Percentiles rank a stretch among this genome's conserved stretches.
These are phyloP conservation scores for Ciborinia camelliae DNA, from an alignment of 2,329 filamentous ascomycete species.

Conservation along the genomic window DNA sequence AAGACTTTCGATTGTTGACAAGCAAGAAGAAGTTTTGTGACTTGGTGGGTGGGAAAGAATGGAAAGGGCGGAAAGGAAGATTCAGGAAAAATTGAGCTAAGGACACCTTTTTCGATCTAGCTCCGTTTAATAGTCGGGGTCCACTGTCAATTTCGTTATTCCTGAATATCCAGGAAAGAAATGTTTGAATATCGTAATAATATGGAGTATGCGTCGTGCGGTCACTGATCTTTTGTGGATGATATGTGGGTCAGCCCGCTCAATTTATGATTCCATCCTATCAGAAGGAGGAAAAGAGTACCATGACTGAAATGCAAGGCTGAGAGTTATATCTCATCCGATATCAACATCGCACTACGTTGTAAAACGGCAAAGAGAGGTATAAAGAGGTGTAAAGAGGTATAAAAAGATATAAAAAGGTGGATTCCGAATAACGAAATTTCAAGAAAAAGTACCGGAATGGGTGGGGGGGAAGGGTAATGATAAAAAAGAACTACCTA, in stretches of 20 bases:
- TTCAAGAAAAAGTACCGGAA: slow-evolving; percentile 8
- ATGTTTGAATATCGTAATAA: neutral
- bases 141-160: slow-evolving; percentile 1
- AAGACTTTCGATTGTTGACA: slow-evolving; percentile 17
- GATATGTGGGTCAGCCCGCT: slow-evolving; percentile 10
- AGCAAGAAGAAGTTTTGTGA: slow-evolving; percentile 12
- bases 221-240: slow-evolving; percentile 1
- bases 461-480: neutral
- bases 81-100: slow-evolving; percentile 16
- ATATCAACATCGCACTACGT: slow-evolving; percentile 6
- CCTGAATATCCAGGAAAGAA: slow-evolving; percentile 2
- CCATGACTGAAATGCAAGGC: slow-evolving; percentile 18
- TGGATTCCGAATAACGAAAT: neutral
- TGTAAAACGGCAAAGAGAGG: no score
- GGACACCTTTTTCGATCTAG: slow-evolving; percentile 10
- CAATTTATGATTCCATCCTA: slow-evolving; percentile 1
- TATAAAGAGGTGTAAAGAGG: no score
- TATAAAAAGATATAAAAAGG: neutral
- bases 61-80: slow-evolving; percentile 19
- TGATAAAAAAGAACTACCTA: neutral
- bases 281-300: neutral
- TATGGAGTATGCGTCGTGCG: neutral
- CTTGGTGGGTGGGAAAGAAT: slow-evolving; percentile 16
- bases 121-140: slow-evolving; percentile 19
- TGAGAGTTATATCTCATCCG: slow-evolving; percentile 7